Percentiles rank a stretch among this genome's conserved stretches.
phyloP scores from a whole-genome alignment of 1,284 basidiomycete genomes.

The Melampsora americana region DNA sequence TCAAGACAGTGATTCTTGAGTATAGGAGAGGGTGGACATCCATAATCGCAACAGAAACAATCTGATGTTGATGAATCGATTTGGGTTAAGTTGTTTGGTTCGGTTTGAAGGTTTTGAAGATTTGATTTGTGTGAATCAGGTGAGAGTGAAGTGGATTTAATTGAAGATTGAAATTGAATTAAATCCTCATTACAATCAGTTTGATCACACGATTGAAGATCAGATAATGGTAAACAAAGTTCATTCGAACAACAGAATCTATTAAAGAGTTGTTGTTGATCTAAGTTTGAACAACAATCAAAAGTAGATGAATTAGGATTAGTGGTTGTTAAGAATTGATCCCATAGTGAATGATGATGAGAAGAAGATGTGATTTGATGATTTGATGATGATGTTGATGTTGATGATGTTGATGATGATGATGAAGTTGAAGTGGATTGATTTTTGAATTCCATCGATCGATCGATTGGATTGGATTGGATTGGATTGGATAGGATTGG shows the following conservation, averaged over 20 bases:
- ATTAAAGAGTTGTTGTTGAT: neutral
- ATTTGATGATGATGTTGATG: too few species aligned
- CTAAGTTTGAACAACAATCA: neutral
- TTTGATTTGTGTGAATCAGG: too few species aligned
- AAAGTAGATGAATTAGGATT: neutral
- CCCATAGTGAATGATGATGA: neutral
- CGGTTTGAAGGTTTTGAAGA: too few species aligned
- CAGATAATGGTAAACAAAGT: neutral
- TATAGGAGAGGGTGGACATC: slow-evolving; percentile 32
- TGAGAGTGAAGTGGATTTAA: too few species aligned
- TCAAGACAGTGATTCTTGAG: slow-evolving; percentile 15
- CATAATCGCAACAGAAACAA: slow-evolving; percentile 34
- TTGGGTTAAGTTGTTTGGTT: neutral
- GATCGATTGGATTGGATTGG: too few species aligned
- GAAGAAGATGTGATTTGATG: too few species aligned
- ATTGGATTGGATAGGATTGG: too few species aligned
- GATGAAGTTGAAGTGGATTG: too few species aligned
- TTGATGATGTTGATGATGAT: too few species aligned
- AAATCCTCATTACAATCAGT: neutral
- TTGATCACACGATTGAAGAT: neutral
- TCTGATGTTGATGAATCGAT: neutral
- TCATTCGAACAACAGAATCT: slow-evolving; percentile 2
- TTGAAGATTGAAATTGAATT: too few species aligned
- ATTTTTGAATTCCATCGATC: too few species aligned
- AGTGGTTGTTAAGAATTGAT: neutral